phyloP scores from a whole-genome alignment of 73 alveolate genomes.

The Tetrahymena borealis region DNA sequence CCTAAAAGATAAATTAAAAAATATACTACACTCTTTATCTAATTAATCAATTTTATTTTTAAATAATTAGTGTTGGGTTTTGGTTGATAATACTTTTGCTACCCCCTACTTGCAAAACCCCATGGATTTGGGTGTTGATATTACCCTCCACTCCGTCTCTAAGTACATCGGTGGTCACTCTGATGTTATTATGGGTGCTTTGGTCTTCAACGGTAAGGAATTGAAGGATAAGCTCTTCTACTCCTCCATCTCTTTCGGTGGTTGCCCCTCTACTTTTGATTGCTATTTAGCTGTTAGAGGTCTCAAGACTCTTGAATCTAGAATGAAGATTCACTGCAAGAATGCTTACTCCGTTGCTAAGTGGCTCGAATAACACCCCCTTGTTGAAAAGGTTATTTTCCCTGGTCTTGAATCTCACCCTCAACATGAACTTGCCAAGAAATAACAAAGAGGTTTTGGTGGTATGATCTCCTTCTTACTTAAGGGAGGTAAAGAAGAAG shows the following conservation, averaged over 20 bases:
- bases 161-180: conserved; percentile 97
- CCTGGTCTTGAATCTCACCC: conserved; percentile 95
- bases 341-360: conserved; percentile 93
- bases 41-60: neutral
- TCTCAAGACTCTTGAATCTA: conserved; percentile 75
- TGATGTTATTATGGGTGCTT: conserved; percentile 89
- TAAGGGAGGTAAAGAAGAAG: conserved; percentile 75
- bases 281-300: conserved; percentile 89
- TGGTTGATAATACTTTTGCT: conserved; percentile 92
- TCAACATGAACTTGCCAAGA: conserved; percentile 84
- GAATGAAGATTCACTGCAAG: conserved; percentile 73
- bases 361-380: conserved; percentile 84
- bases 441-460: conserved; percentile 76
- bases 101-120: conserved; percentile 80
- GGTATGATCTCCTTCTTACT: conserved; percentile 79
- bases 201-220: conserved; percentile 64
- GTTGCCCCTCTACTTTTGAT: conserved; percentile 82
- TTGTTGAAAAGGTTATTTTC: conserved; percentile 83
- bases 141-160: conserved; percentile 80
- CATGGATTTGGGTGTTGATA: conserved; percentile 88
- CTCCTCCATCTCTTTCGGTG: conserved; percentile 65
- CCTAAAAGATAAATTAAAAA: too few relatives aligned
- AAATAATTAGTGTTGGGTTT: conserved; percentile 34
- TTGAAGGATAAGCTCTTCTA: conserved; percentile 68
- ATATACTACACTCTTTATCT: too few relatives aligned